These are phyloP conservation scores for Coix lacrymajobi DNA, from an alignment of 176 grass and related monocot genomes.

Conservation along the genomic window DNA sequence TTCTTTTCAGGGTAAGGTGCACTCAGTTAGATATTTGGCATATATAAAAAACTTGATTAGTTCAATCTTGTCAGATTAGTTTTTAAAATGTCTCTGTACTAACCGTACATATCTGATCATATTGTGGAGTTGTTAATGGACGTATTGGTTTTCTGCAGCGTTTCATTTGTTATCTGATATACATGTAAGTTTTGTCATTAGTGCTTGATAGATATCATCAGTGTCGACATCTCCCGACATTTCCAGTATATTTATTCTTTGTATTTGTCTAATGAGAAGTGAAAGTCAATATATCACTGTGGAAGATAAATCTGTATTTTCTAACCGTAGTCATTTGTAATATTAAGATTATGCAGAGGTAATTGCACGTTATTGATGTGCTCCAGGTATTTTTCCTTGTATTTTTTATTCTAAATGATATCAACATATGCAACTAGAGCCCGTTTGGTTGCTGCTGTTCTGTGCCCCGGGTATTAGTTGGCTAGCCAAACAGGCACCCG, in stretches of 20 bases:
- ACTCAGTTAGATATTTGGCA: not conserved
- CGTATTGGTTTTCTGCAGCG: not conserved
- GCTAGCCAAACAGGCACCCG: not conserved
- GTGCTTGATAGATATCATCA: not conserved
- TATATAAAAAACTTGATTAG: not conserved
- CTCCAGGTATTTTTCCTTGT: not conserved
- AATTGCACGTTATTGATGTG: not conserved
- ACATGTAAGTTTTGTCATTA: not conserved
- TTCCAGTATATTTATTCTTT: not conserved
- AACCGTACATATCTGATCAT: not conserved
- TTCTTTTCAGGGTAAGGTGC: not conserved
- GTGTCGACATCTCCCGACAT: not conserved
- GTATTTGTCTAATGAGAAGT: not conserved
- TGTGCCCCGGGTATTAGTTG: not conserved
- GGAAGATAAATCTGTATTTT: not conserved
- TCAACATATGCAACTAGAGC: not conserved
- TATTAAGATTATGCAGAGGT: not conserved
- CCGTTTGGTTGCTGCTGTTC: not conserved
- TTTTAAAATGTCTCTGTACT: not conserved
- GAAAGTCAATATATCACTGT: not conserved
- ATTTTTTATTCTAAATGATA: not conserved
- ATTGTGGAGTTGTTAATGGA: not conserved
- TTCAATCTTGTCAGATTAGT: not conserved
- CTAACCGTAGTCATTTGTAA: not conserved
- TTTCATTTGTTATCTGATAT: constrained; percentile 18